A percentile compares a stretch with the other conserved stretches of the same genome.
Conservation (phyloP, 2,329 filamentous ascomycete species). For the Lachnellula hyalina region DNA sequence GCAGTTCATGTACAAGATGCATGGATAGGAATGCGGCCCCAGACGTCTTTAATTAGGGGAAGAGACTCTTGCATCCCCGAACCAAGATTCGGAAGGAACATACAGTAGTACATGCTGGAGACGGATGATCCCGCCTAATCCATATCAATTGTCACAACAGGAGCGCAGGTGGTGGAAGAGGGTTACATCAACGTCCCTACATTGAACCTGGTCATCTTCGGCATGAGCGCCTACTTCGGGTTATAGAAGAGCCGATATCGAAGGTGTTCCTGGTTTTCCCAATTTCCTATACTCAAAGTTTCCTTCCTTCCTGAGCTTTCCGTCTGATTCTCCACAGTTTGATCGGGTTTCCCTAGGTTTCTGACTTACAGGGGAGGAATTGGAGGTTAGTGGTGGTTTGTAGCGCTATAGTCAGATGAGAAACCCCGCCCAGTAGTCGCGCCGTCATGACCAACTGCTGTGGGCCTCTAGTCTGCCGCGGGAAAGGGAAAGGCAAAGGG, state of each 20-base stretch:
- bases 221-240: conserved; percentile 10
- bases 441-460: not conserved
- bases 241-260: conserved; percentile 12
- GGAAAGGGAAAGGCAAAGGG: too few species aligned
- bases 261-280: not conserved
- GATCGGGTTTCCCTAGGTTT: not conserved
- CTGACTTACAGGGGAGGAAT: not conserved
- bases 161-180: not conserved
- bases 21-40: conserved; percentile 10
- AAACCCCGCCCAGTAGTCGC: conserved; percentile 9
- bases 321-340: conserved; percentile 5
- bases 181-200: not conserved
- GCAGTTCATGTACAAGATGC: conserved; percentile 17
- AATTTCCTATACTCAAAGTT: not conserved
- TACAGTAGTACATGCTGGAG: not conserved
- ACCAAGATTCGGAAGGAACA: conserved; percentile 19
- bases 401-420: conserved; percentile 8
- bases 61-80: conserved; percentile 23
- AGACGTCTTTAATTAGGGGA: conserved; percentile 23
- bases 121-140: conserved; percentile 6
- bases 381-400: too few species aligned
- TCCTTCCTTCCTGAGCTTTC: not conserved
- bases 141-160: not conserved
- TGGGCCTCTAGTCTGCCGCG: too few species aligned
- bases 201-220: conserved; percentile 8